These are phyloP conservation scores for Coemansia sp. DNA, from an alignment of 192 early-diverging fungal species.

Conservation along the genomic window DNA sequence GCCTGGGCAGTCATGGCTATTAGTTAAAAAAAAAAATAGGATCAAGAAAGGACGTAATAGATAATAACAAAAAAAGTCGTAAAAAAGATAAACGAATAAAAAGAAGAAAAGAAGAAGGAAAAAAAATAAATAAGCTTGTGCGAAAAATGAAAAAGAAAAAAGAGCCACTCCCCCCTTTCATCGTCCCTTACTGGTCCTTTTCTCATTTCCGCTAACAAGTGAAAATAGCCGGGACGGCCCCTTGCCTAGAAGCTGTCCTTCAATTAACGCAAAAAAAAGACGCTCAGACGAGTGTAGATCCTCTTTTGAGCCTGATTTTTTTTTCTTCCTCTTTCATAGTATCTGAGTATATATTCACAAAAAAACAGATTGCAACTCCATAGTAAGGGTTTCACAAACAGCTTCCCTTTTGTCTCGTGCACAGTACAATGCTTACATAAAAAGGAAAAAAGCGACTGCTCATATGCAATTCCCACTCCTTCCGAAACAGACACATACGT, in stretches of 20 bases:
- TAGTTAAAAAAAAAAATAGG: neutral
- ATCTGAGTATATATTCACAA: neutral
- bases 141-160: neutral
- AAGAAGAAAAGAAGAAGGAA: too few species aligned
- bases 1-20: constrained; percentile 27
- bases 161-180: too few species aligned
- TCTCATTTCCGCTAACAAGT: neutral
- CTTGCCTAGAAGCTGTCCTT: neutral
- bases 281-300: neutral
- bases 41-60: neutral
- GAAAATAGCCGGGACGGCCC: constrained; percentile 2
- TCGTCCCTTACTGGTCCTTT: neutral
- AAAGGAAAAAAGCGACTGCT: too few species aligned
- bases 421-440: too few species aligned
- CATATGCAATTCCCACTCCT: too few species aligned
- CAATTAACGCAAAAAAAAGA: too few species aligned
- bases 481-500: too few species aligned
- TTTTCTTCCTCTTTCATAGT: too few species aligned
- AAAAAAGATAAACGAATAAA: neutral
- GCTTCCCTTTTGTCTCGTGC: too few species aligned
- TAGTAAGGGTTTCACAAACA: too few species aligned
- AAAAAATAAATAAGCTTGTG: neutral
- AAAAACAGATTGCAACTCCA: too few species aligned
- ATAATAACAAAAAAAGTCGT: neutral
- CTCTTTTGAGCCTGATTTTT: neutral